Conservation (phyloP, 148 eudicot species). For the Polygonum aviculare region DNA sequence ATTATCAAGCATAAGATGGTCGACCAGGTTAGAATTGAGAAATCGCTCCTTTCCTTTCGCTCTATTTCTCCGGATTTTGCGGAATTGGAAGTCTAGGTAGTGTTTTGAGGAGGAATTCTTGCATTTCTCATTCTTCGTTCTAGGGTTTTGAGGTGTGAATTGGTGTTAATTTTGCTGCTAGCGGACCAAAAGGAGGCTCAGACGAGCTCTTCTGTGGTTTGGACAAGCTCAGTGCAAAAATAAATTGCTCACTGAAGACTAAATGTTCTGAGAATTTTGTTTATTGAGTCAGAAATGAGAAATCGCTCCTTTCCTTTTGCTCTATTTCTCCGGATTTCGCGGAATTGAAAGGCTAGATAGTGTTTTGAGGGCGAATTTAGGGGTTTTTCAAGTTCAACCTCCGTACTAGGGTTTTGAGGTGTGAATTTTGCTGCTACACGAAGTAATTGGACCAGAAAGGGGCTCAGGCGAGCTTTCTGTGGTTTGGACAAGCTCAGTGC, state of each 20-base stretch:
- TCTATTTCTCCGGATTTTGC: neutral
- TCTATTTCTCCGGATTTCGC: neutral
- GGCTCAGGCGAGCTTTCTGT: neutral
- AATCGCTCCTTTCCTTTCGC: neutral
- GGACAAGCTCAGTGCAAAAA: neutral
- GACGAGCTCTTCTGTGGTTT: neutral
- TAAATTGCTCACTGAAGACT: neutral
- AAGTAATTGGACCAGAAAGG: neutral
- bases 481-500: neutral
- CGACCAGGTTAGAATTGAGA: conserved; percentile 52
- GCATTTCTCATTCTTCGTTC: neutral
- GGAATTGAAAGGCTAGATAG: neutral
- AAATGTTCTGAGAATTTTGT: too few relatives aligned
- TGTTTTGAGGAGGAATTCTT: neutral
- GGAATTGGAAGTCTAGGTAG: neutral
- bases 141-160: neutral
- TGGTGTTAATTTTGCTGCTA: neutral
- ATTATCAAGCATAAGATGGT: conserved; percentile 94
- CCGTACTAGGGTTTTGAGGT: neutral
- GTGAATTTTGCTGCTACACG: neutral
- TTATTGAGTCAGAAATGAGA: too few relatives aligned
- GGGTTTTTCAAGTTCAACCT: neutral
- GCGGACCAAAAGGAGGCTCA: neutral
- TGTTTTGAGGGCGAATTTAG: neutral
- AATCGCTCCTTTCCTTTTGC: neutral